Evolutionary conservation across 768 basidiomycete species (phyloP), one percentile per base, ranked within the genome.

Genomic region (Rhodotorula toruloides): DNA sequence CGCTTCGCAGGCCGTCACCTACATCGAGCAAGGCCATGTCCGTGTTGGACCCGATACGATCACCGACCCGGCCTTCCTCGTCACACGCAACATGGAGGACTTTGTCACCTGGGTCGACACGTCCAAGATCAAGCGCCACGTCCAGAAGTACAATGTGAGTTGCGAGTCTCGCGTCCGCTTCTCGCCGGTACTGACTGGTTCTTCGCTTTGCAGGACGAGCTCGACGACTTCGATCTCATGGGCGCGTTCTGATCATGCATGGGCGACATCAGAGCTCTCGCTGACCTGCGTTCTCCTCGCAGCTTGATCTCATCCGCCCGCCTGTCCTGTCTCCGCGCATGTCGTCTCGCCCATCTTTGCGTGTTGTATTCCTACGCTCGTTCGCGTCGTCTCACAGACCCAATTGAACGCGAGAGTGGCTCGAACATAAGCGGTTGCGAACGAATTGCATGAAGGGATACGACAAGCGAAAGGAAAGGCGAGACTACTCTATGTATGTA

Each of bases 91-190:
- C 72, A 93, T 96, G 92, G 92, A 98, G 76, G 96, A 99, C 82
- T 99, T 93, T 79, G 91, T 98, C 50, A 99, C 96, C 42, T 99
- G 96, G 96, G 93, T 98, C 29, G 93, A 97, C 76, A 91, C 91
- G 32, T 93, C 90, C 72, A 94, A 94, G 77, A 84, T 97, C 76
- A 97, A 94, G 85, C 83, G 94, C 60, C 92, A 90, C 0, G 86
- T 98, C 78, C 87, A 92, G 88, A 79, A 82, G 65, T 99, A 99
- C 82, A 99, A 99, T 77, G 93, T 96, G 79, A 87, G 96, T 85
- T n/a, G 10, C 34, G 11, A 21, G 10, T n/a, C 4, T 9, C 10
- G 2, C 14, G 10, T 43, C 29, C n/a, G 11, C 31, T 47, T 25
- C 9, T 14, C 40, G 14, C 19, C 2, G 16, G 7, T 11, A 22